Conservation (phyloP, 2,329 filamentous ascomycete genomes). For the Microsporum canis region DNA sequence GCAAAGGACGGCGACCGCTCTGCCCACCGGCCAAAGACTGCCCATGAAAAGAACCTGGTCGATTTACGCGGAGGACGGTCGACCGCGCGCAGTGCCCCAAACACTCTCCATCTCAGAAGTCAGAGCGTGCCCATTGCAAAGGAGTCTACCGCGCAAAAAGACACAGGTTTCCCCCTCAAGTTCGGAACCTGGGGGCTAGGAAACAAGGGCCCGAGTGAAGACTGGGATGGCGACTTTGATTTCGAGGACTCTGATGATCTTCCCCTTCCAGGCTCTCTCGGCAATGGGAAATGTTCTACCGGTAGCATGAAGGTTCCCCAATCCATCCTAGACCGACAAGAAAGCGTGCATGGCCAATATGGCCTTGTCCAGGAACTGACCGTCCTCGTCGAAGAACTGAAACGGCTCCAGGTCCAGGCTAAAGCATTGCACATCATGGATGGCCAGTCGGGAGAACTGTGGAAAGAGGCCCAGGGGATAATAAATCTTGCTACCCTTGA, state of each 20-base stretch:
- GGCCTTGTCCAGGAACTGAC: conserved; percentile 54
- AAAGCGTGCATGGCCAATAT: conserved; percentile 54
- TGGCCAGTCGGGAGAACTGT: conserved; percentile 44
- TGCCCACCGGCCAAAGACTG: conserved; percentile 48
- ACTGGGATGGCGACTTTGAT: conserved; percentile 59
- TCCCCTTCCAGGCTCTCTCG: conserved; percentile 17
- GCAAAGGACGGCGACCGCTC: conserved; percentile 44
- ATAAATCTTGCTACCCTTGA: conserved; percentile 56
- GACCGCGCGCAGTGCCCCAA: conserved; percentile 46
- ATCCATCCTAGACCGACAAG: conserved; percentile 53
- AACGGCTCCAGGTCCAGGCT: conserved; percentile 48
- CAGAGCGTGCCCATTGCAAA: conserved; percentile 53
- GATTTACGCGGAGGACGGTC: conserved; percentile 46
- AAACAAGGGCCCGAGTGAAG: conserved; percentile 54
- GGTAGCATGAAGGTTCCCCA: conserved; percentile 45
- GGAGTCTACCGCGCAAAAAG: conserved; percentile 38
- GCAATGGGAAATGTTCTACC: conserved; percentile 9
- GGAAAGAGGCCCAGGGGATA: conserved; percentile 56
- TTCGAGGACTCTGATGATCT: conserved; percentile 42
- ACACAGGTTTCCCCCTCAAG: conserved; percentile 42
- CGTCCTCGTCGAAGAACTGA: conserved; percentile 53
- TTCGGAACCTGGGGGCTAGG: conserved; percentile 58
- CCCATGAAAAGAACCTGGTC: conserved; percentile 51
- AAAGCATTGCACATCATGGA: conserved; percentile 42
- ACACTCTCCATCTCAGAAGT: conserved; percentile 51